Evolutionary conservation across 805 yeast species (phyloP).

Genomic region (Teunomyces lycoperdinae): DNA sequence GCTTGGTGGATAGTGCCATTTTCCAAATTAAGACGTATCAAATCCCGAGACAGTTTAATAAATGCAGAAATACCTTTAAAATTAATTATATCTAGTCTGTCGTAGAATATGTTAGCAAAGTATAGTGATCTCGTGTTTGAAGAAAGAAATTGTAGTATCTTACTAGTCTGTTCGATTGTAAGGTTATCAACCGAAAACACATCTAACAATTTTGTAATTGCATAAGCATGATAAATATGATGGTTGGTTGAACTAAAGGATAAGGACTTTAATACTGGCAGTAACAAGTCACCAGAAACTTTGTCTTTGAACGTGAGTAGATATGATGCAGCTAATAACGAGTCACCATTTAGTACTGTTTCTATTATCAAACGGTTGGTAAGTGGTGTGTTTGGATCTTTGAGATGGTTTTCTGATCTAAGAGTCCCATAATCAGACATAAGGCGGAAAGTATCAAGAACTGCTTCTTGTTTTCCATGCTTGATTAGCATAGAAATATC

Average conservation of each 20-base stretch:
- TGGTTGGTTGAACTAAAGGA: constrained; percentile 6
- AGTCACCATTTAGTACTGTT: constrained; percentile 20
- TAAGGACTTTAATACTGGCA: constrained; percentile 11
- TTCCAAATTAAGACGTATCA: constrained; percentile 6
- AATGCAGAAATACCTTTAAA: neutral
- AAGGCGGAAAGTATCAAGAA: neutral
- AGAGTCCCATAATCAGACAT: neutral
- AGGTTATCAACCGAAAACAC: constrained; percentile 1
- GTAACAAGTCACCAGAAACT: constrained; percentile 1
- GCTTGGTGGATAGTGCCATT: constrained; percentile 3
- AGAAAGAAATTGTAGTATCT: constrained; percentile 4
- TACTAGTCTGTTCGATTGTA: neutral
- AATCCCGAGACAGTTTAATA: neutral
- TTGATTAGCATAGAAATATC: constrained; percentile 13
- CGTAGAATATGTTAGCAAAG: constrained; percentile 8
- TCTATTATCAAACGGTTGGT: constrained; percentile 16
- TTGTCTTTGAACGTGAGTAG: constrained; percentile 4
- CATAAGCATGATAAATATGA: constrained; percentile 6
- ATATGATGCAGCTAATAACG: constrained; percentile 20
- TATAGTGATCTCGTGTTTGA: constrained; percentile 6
- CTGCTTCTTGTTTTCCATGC: neutral
- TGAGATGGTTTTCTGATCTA: neutral
- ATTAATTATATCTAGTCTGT: neutral
- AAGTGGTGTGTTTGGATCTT: neutral
- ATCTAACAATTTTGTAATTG: constrained; percentile 7